Percentiles rank a stretch among this genome's conserved stretches.
Evolutionary conservation across 805 yeast genomes (phyloP).

Genomic region (Sugiyamaella lignohabitans): DNA sequence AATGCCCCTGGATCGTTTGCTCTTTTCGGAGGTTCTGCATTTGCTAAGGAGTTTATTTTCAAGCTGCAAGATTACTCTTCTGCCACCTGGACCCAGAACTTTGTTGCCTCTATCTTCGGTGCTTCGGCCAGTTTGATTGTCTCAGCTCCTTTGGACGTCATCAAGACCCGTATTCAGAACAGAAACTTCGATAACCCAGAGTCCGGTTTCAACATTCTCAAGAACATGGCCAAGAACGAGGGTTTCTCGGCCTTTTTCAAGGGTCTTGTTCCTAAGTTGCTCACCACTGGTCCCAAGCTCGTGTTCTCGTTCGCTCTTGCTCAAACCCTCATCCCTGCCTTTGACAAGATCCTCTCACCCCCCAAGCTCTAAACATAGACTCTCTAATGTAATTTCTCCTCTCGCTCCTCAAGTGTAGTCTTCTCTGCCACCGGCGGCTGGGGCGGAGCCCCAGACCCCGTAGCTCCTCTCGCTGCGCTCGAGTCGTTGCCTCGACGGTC

Average conservation of each 20-base stretch:
- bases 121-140: slow-evolving; percentile 96
- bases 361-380: not conserved
- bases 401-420: too few species aligned
- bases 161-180: slow-evolving; percentile 97
- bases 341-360: slow-evolving; percentile 57
- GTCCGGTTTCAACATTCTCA: slow-evolving; percentile 84
- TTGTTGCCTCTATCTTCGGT: slow-evolving; percentile 89
- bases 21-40: slow-evolving; percentile 96
- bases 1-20: slow-evolving; percentile 99
- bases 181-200: slow-evolving; percentile 93
- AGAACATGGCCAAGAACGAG: slow-evolving; percentile 88
- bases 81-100: slow-evolving; percentile 95
- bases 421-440: too few species aligned
- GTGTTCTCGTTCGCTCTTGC: slow-evolving; percentile 98
- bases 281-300: slow-evolving; percentile 97
- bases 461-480: too few species aligned
- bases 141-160: slow-evolving; percentile 95
- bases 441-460: too few species aligned
- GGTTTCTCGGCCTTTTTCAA: slow-evolving; percentile 88
- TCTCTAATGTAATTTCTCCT: too few species aligned
- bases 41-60: slow-evolving; percentile 92
- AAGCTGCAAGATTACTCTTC: slow-evolving; percentile 78
- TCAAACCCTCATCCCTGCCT: slow-evolving; percentile 93
- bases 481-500: too few species aligned
- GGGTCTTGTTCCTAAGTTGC: slow-evolving; percentile 91